Evolutionary conservation across 257 asterid genomes (phyloP).

Genomic region (Leptodermis oblonga): DNA sequence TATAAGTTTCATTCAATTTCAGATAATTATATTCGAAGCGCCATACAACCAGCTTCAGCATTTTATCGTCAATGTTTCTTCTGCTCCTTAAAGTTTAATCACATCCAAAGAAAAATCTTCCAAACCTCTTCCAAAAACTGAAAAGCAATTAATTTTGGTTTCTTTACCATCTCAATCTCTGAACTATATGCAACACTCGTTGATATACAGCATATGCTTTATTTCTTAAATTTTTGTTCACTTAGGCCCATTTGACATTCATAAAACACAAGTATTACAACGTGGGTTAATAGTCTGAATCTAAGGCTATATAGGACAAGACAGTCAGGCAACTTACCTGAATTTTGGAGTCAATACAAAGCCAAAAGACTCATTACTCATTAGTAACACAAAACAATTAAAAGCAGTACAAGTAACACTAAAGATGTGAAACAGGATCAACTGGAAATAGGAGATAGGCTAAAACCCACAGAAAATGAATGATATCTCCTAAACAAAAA

Average conservation of each 20-base stretch:
- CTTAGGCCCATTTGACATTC: background rate
- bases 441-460: background rate
- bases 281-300: background rate
- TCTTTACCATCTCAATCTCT: background rate
- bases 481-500: slow-evolving; percentile 14
- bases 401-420: background rate
- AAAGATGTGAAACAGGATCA: background rate
- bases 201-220: background rate
- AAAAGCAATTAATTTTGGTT: background rate
- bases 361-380: background rate
- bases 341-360: background rate
- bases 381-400: background rate
- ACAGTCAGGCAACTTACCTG: background rate
- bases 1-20: background rate
- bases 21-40: background rate
- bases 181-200: background rate
- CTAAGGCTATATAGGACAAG: background rate
- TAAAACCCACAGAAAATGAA: background rate
- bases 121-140: background rate
- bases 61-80: background rate
- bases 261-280: background rate
- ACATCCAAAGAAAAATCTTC: background rate
- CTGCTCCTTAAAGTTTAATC: background rate
- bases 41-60: background rate
- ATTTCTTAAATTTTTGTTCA: background rate